phyloP scores from a whole-genome alignment of 129 eudicot genomes.

The Tagetes patula region DNA sequence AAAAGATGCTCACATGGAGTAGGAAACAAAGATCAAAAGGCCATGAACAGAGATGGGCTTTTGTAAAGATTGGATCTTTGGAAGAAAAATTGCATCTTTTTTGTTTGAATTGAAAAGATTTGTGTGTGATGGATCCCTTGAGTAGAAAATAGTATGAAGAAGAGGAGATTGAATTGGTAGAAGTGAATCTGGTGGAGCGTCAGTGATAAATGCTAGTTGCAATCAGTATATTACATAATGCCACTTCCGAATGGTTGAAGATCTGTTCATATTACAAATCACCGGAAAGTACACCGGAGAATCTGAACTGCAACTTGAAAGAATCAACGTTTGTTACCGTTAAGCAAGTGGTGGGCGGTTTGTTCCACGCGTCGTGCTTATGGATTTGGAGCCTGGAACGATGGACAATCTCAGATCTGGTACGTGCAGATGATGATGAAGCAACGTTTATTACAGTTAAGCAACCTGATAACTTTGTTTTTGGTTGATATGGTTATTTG shows the following conservation, averaged over 20 bases:
- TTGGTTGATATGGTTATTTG: too few relatives aligned
- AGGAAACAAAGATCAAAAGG: conserved; percentile 36
- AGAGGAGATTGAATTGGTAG: conserved; percentile 25
- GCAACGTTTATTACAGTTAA: too few relatives aligned
- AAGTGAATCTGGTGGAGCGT: conserved; percentile 41
- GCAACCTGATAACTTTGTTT: too few relatives aligned
- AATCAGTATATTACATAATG: conserved; percentile 21
- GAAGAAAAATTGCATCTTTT: conserved; percentile 21
- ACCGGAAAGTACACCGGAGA: too few relatives aligned
- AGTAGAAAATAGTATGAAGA: conserved; percentile 26
- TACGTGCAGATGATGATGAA: too few relatives aligned
- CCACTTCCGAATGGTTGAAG: background rate
- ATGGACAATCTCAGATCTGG: too few relatives aligned
- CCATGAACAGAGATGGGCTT: conserved; percentile 30
- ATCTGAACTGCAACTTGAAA: too few relatives aligned
- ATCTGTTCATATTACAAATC: too few relatives aligned
- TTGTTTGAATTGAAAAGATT: conserved; percentile 21
- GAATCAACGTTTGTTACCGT: too few relatives aligned
- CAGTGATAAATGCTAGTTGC: conserved; percentile 38
- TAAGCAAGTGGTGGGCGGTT: too few relatives aligned
- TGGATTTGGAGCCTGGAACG: too few relatives aligned
- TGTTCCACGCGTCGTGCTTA: too few relatives aligned
- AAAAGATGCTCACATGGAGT: conserved; percentile 30
- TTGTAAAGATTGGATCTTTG: conserved; percentile 27
- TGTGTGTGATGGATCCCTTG: background rate